Evolutionary conservation across 495 filamentous ascomycete genomes (phyloP).

Genomic region (Aspergillus carlsbadensis): DNA sequence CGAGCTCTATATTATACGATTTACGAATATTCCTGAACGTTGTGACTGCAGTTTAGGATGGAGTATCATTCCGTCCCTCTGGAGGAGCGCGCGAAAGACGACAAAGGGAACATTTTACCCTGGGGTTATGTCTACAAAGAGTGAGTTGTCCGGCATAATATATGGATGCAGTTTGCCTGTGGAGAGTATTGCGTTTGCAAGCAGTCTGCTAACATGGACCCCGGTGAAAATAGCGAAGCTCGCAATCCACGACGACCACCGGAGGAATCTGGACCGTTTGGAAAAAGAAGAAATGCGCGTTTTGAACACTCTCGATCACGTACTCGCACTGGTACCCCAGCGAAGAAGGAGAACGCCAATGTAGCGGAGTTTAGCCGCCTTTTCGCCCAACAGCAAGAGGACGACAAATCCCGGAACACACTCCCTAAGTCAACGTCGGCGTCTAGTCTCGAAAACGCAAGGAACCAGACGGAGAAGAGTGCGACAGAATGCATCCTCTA

Average conservation of each 20-base stretch:
- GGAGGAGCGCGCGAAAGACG: slow-evolving; percentile 60
- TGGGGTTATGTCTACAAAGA: slow-evolving; percentile 63
- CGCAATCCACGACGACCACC: slow-evolving; percentile 50
- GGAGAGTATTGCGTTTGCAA: not conserved
- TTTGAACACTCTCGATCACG: slow-evolving; percentile 51
- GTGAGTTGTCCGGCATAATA: slow-evolving; percentile 33
- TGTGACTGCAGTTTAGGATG: slow-evolving; percentile 32
- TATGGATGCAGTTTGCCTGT: not conserved
- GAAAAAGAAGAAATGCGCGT: slow-evolving; percentile 51
- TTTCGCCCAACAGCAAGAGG: slow-evolving; percentile 45
- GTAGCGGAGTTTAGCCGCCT: slow-evolving; percentile 51
- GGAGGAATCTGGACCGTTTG: slow-evolving; percentile 65
- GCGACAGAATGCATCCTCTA: slow-evolving; percentile 82
- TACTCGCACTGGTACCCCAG: slow-evolving; percentile 59
- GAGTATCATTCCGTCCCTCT: slow-evolving; percentile 68
- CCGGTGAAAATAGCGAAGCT: slow-evolving; percentile 33
- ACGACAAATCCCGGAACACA: slow-evolving; percentile 33
- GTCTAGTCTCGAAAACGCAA: slow-evolving; percentile 39
- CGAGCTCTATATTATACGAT: no score
- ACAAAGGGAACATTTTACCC: slow-evolving; percentile 57
- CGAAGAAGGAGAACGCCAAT: slow-evolving; percentile 57
- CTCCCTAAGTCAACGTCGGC: slow-evolving; percentile 45
- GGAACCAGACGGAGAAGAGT: slow-evolving; percentile 51
- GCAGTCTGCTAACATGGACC: slow-evolving; percentile 14
- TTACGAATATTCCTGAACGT: no score